phyloP scores from a whole-genome alignment of 305 asterid genomes.

The Rubia balearica region DNA sequence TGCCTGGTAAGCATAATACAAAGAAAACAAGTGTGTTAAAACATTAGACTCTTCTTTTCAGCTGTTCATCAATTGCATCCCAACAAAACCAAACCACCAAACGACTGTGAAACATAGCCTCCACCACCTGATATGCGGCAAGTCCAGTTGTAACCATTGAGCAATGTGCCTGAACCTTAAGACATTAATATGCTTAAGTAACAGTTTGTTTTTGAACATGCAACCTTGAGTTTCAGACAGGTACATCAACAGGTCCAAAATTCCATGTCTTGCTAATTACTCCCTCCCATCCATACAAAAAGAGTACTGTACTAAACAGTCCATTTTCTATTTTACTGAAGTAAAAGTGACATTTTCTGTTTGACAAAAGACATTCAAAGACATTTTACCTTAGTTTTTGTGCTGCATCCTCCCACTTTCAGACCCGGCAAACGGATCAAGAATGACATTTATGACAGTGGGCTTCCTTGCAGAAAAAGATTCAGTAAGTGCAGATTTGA shows the following conservation, averaged over 20 bases:
- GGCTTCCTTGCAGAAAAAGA: not conserved
- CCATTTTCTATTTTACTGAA: no score
- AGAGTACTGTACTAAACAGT: no score
- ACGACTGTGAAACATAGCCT: no score
- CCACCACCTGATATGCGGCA: no score
- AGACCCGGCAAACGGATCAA: not conserved
- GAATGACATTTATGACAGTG: constrained; percentile 4
- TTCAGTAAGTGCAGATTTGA: constrained; percentile 5
- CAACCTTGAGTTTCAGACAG: not conserved
- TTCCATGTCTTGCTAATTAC: not conserved
- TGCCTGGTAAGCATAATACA: not conserved
- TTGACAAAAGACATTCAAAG: no score
- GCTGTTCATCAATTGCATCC: not conserved
- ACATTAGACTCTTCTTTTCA: not conserved
- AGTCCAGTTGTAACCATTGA: not conserved
- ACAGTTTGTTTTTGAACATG: no score
- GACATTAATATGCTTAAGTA: not conserved
- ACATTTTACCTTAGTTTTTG: not conserved
- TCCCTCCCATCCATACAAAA: no score
- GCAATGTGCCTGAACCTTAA: not conserved
- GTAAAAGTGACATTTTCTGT: no score
- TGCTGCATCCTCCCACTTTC: constrained; percentile 8
- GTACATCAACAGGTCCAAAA: not conserved
- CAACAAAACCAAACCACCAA: not conserved
- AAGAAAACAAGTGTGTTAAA: not conserved